Evolutionary conservation across 176 grass and related monocot species (phyloP).

Genomic region (Oryza rufipogon): DNA sequence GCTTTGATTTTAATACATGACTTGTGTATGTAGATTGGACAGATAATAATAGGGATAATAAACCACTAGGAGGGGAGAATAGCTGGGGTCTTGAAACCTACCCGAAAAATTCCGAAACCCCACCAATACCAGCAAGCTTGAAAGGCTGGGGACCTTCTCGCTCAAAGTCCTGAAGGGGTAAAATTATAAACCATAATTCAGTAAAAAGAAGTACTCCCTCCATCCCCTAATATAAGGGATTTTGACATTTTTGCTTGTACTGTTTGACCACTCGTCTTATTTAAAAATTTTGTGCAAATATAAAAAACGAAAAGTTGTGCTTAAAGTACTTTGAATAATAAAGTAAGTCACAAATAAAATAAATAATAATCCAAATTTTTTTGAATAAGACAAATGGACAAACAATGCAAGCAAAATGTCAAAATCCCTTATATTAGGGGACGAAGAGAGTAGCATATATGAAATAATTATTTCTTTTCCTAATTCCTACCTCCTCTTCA

Average conservation of each 20-base stretch:
- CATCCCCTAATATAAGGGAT: no score
- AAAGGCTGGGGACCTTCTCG: constrained; percentile 87
- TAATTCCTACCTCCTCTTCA: constrained; percentile 79
- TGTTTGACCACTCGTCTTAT: no score
- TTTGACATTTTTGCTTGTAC: no score
- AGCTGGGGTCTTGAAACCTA: constrained; percentile 37
- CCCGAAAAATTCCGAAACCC: constrained; percentile 95
- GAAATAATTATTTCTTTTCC: neutral
- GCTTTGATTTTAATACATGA: neutral
- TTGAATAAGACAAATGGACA: no score
- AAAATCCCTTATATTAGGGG: no score
- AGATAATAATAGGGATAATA: constrained; percentile 1
- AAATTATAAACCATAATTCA: neutral
- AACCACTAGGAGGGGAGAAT: neutral
- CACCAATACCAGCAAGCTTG: constrained; percentile 90
- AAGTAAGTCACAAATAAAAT: no score
- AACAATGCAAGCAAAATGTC: no score
- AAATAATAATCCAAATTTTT: no score
- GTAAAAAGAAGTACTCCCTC: neutral
- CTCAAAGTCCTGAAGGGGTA: constrained; percentile 65
- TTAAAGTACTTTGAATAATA: no score
- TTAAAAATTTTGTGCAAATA: no score
- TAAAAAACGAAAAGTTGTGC: no score
- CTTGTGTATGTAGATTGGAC: neutral
- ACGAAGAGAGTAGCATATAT: neutral